Percentiles rank a stretch among this genome's conserved stretches.
phyloP scores from a whole-genome alignment of 768 basidiomycete genomes.

The Chalciporus chontae region DNA sequence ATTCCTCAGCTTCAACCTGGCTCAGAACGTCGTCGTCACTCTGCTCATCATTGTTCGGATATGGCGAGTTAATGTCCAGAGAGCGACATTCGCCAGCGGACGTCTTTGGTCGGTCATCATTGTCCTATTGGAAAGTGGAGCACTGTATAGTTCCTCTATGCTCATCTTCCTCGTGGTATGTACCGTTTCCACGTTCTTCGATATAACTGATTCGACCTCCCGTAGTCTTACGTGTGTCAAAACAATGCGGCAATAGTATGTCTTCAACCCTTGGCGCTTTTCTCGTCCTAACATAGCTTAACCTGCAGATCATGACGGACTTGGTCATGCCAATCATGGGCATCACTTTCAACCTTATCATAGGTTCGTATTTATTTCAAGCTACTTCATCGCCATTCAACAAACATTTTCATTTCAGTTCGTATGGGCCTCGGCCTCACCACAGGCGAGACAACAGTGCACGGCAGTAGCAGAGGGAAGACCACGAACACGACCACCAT shows the following conservation, averaged over 20 bases:
- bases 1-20: constrained; percentile 6
- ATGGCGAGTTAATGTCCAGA: constrained; percentile 2
- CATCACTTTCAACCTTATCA: constrained; percentile 8
- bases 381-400: neutral
- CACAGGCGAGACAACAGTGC: neutral
- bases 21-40: constrained; percentile 7
- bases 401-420: neutral
- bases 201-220: neutral
- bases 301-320: constrained; percentile 6
- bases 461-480: neutral
- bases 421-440: neutral
- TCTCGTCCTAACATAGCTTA: neutral
- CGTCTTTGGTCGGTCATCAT: constrained; percentile 1
- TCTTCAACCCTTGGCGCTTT: neutral
- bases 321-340: constrained; percentile 8
- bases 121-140: constrained; percentile 10
- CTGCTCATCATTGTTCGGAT: constrained; percentile 4
- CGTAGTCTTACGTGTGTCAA: constrained; percentile 2
- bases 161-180: constrained; percentile 4
- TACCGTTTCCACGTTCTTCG: neutral
- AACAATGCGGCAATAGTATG: constrained; percentile 7
- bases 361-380: neutral
- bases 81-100: neutral
- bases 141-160: constrained; percentile 7
- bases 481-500: no score